phyloP scores from a whole-genome alignment of 495 filamentous ascomycete genomes.

The Cairneyella variabilis region DNA sequence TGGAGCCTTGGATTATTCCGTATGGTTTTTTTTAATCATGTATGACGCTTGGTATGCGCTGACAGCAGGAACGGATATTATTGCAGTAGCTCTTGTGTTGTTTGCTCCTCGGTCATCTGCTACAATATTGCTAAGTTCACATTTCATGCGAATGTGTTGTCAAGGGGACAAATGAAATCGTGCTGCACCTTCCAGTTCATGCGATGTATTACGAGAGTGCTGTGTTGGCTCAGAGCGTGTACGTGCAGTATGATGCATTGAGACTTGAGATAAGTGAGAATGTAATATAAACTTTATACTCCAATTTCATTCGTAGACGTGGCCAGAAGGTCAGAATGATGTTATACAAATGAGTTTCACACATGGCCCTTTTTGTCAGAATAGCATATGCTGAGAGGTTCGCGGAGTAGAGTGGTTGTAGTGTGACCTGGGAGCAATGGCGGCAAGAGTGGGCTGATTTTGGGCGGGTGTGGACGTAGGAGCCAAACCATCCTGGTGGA shows the following conservation, averaged over 20 bases:
- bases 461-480: too few species aligned
- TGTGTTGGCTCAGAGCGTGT: slow-evolving; percentile 43
- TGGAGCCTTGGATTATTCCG: slow-evolving; percentile 44
- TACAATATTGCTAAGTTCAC: slow-evolving; percentile 51
- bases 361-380: too few species aligned
- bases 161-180: slow-evolving; percentile 44
- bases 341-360: too few species aligned
- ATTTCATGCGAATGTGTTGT: slow-evolving; percentile 42
- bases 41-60: too few species aligned
- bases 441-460: too few species aligned
- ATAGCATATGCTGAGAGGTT: too few species aligned
- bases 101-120: slow-evolving; percentile 51
- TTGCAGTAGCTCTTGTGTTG: slow-evolving; percentile 47
- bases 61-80: slow-evolving; percentile 35
- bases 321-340: too few species aligned
- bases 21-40: slow-evolving; percentile 28
- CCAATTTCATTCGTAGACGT: too few species aligned
- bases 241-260: slow-evolving; percentile 58
- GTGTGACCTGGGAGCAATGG: too few species aligned
- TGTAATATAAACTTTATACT: too few species aligned
- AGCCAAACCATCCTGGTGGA: too few species aligned
- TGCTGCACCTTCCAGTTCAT: slow-evolving; percentile 47
- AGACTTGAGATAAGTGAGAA: slow-evolving; percentile 41
- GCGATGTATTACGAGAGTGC: slow-evolving; percentile 53
- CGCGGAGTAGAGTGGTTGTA: too few species aligned